Conservation (phyloP, 495 filamentous ascomycete species). For the Annulohypoxylon maeteangense region DNA sequence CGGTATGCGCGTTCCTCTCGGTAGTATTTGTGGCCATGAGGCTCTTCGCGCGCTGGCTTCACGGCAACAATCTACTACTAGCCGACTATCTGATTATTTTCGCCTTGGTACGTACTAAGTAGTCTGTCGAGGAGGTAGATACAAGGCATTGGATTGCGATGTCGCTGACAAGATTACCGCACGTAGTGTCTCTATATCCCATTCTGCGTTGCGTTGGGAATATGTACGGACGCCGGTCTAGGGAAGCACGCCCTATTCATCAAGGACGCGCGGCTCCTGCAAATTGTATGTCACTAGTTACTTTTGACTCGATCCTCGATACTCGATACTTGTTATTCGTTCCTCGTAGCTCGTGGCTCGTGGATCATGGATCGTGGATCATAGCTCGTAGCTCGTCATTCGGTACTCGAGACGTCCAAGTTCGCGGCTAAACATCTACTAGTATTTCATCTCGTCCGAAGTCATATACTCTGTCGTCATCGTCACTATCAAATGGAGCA, state of each 20-base stretch:
- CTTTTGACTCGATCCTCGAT: too few relatives aligned
- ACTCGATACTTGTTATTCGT: too few relatives aligned
- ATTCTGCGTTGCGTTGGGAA: not conserved
- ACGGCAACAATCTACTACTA: not conserved
- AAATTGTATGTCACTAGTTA: not conserved
- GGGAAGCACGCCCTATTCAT: not conserved
- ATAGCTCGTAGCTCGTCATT: not conserved
- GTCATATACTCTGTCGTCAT: not conserved
- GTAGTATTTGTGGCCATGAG: not conserved
- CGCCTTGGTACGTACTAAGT: constrained; percentile 5
- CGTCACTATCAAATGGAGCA: not conserved
- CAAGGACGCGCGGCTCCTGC: not conserved
- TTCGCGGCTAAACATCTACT: not conserved
- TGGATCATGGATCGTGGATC: too few relatives aligned
- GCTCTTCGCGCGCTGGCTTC: not conserved
- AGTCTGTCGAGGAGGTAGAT: not conserved
- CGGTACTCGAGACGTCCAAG: too few relatives aligned
- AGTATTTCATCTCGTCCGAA: constrained; percentile 3
- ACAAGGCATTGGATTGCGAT: not conserved
- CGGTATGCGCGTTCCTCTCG: not conserved
- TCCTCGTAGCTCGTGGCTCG: too few relatives aligned
- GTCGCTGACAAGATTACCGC: not conserved
- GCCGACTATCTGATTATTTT: not conserved
- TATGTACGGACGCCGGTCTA: not conserved
- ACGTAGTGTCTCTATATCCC: not conserved